Percentiles rank a stretch among this genome's conserved stretches.
phyloP scores from a whole-genome alignment of 2,329 filamentous ascomycete species.

The Sphaerostilbella broomeana region DNA sequence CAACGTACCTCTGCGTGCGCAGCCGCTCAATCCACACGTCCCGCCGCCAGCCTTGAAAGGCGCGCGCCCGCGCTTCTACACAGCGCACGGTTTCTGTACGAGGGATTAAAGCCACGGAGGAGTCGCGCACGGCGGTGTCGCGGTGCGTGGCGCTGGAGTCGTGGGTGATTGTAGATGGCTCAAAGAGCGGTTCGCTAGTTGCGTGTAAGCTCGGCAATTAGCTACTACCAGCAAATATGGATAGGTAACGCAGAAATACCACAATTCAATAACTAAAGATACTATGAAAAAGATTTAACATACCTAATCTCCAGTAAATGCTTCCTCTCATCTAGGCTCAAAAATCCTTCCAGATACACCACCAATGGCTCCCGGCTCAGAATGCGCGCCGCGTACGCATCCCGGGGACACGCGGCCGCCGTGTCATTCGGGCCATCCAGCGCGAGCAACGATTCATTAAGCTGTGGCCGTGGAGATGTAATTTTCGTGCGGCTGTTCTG shows the following conservation, averaged over 20 bases:
- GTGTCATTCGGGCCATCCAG: constrained; percentile 36
- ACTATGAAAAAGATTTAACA: too few species aligned
- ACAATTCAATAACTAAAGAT: too few species aligned
- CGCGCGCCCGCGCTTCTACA: constrained; percentile 40
- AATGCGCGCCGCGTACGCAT: constrained; percentile 42
- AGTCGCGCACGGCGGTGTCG: constrained; percentile 42
- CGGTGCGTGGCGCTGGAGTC: constrained; percentile 37
- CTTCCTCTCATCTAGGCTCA: constrained; percentile 36
- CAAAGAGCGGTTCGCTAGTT: constrained; percentile 40
- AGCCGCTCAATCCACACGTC: constrained; percentile 48
- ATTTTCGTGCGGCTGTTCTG: constrained; percentile 14
- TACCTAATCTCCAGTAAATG: constrained; percentile 48
- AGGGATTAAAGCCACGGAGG: constrained; percentile 45
- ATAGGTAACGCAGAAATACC: too few species aligned
- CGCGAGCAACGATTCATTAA: constrained; percentile 47
- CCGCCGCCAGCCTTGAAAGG: constrained; percentile 47
- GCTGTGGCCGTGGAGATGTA: constrained; percentile 35
- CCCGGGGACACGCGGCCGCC: constrained; percentile 29
- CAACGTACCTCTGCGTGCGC: constrained; percentile 43
- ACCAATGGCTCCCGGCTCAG: constrained; percentile 45
- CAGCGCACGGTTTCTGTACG: constrained; percentile 39
- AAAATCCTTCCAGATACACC: constrained; percentile 47
- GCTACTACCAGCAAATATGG: not conserved
- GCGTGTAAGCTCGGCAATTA: not conserved
- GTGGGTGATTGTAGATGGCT: constrained; percentile 44